Percentiles rank a stretch among this genome's conserved stretches.
These are phyloP conservation scores for Claviceps sorghi DNA, from an alignment of 2,329 filamentous ascomycete species.

Conservation along the genomic window DNA sequence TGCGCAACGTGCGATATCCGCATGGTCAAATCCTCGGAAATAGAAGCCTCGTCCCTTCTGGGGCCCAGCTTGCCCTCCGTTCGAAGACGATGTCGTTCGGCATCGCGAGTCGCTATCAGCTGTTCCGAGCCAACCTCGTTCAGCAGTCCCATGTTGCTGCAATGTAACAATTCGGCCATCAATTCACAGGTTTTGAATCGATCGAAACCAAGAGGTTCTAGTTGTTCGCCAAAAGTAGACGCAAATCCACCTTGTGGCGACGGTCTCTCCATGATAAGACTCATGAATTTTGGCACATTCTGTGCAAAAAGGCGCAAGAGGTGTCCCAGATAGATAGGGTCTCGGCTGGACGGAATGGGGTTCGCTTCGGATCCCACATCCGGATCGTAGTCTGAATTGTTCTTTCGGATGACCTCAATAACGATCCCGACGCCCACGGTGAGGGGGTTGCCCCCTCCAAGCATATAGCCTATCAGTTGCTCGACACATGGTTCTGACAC, in stretches of 20 bases:
- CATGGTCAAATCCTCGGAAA: slow-evolving; percentile 47
- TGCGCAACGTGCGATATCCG: slow-evolving; percentile 34
- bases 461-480: slow-evolving; percentile 79
- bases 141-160: slow-evolving; percentile 93
- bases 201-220: slow-evolving; percentile 92
- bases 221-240: slow-evolving; percentile 78
- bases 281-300: slow-evolving; percentile 89
- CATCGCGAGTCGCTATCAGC: slow-evolving; percentile 65
- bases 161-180: slow-evolving; percentile 94
- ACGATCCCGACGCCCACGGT: slow-evolving; percentile 95
- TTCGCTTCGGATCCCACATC: slow-evolving; percentile 74
- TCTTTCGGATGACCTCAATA: slow-evolving; percentile 97
- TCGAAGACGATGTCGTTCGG: slow-evolving; percentile 66
- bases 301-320: slow-evolving; percentile 78
- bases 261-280: slow-evolving; percentile 64
- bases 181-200: slow-evolving; percentile 97
- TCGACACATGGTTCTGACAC: slow-evolving; percentile 77
- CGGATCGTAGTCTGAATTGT: slow-evolving; percentile 96
- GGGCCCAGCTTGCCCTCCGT: slow-evolving; percentile 54
- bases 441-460: slow-evolving; percentile 80
- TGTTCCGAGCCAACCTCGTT: slow-evolving; percentile 86
- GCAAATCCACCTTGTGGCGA: slow-evolving; percentile 60
- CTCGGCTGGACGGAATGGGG: slow-evolving; percentile 64
- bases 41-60: slow-evolving; percentile 24
- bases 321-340: slow-evolving; percentile 91